These are phyloP conservation scores for Coemansia sp. DNA, from an alignment of 192 early-diverging fungal species.

Conservation along the genomic window DNA sequence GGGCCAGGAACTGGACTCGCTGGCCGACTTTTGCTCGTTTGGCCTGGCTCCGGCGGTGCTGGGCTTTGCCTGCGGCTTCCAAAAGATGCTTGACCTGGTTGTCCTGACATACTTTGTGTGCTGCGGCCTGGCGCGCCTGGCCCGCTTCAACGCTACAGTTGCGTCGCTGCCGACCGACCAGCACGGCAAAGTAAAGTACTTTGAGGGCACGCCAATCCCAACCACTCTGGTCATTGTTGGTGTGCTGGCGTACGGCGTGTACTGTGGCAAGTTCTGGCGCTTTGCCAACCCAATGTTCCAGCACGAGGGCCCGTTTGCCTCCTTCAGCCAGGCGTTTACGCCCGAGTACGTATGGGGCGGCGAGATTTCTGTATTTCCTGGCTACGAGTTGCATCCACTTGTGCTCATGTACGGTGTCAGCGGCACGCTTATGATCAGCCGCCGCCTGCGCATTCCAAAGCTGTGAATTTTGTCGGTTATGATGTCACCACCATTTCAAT, in stretches of 20 bases:
- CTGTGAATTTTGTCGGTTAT: conserved; percentile 32
- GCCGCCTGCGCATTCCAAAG: conserved; percentile 74
- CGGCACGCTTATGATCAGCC: conserved; percentile 82
- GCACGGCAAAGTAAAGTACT: conserved; percentile 78
- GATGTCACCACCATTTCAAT: not conserved
- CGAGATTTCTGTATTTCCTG: conserved; percentile 56
- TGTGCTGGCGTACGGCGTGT: conserved; percentile 64
- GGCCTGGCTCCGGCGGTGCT: conserved; percentile 82
- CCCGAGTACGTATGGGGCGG: conserved; percentile 60
- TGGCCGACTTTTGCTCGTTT: conserved; percentile 79
- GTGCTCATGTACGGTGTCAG: conserved; percentile 73
- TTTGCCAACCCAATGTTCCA: conserved; percentile 47
- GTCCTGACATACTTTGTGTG: conserved; percentile 84
- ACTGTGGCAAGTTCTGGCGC: conserved; percentile 53
- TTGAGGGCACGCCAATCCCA: conserved; percentile 91
- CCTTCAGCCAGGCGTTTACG: conserved; percentile 57
- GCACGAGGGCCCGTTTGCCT: conserved; percentile 53
- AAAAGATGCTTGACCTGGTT: conserved; percentile 73
- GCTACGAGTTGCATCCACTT: conserved; percentile 78
- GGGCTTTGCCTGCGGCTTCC: conserved; percentile 83
- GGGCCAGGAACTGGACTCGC: conserved; percentile 87
- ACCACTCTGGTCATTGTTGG: conserved; percentile 70
- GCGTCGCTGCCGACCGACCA: conserved; percentile 70
- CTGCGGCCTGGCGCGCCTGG: conserved; percentile 81
- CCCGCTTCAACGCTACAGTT: conserved; percentile 87